Percentiles rank a stretch among this genome's conserved stretches.
phyloP scores from a whole-genome alignment of 1,284 basidiomycete species.

The Ceratobasidium sp. region DNA sequence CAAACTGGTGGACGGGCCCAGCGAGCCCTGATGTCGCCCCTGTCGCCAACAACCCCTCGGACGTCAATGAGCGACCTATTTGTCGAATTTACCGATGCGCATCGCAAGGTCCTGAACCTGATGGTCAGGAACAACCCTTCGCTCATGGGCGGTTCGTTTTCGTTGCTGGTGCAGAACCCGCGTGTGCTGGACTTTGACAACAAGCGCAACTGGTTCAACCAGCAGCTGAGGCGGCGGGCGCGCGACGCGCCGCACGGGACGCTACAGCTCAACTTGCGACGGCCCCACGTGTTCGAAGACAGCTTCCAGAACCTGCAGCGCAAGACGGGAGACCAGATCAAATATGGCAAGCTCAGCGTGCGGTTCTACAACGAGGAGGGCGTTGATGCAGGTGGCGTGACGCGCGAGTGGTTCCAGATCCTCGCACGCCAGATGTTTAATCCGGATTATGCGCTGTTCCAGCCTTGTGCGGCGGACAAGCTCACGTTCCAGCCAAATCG shows the following conservation, averaged over 20 bases:
- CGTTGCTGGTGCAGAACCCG: conserved; percentile 94
- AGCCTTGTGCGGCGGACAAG: conserved; percentile 94
- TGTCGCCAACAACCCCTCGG: conserved; percentile 69
- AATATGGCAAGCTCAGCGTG: conserved; percentile 96
- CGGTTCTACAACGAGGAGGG: conserved; percentile 98
- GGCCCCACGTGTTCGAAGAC: conserved; percentile 96
- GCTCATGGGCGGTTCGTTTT: conserved; percentile 98
- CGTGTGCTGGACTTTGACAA: conserved; percentile 99
- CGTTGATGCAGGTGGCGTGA: conserved; percentile 97
- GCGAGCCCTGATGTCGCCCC: conserved; percentile 69
- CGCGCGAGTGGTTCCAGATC: conserved; percentile 98
- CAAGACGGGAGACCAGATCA: conserved; percentile 95
- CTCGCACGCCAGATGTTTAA: conserved; percentile 99
- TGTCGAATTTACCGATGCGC: conserved; percentile 92
- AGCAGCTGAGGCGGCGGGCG: conserved; percentile 91
- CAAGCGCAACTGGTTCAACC: conserved; percentile 98
- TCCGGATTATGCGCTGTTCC: conserved; percentile 98
- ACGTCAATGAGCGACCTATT: conserved; percentile 86
- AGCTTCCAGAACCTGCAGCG: conserved; percentile 93
- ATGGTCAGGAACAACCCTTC: conserved; percentile 99
- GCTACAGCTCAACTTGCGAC: conserved; percentile 91
- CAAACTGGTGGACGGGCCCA: conserved; percentile 60
- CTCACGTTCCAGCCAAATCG: conserved; percentile 98
- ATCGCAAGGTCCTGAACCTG: conserved; percentile 93
- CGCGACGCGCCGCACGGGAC: conserved; percentile 83